Percentiles rank a stretch among this genome's conserved stretches.
These are phyloP conservation scores for Turnera subulata DNA, from an alignment of 345 rosid species.

Conservation along the genomic window DNA sequence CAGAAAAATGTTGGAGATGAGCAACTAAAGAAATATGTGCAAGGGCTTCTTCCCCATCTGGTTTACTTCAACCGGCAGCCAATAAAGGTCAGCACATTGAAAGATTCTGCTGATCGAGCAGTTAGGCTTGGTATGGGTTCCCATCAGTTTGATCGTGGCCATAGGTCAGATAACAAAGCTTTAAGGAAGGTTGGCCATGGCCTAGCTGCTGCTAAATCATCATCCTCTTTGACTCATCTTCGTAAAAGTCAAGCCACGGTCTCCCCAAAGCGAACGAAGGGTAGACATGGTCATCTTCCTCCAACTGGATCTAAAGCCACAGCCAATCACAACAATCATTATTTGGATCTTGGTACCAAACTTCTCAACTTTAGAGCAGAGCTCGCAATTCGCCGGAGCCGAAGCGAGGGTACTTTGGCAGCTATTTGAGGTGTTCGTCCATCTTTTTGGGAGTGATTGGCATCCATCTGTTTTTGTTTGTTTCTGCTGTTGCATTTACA, in stretches of 20 bases:
- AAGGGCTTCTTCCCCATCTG: slow-evolving; percentile 76
- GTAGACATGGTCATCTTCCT: slow-evolving; percentile 51
- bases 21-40: slow-evolving; percentile 72
- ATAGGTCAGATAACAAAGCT: slow-evolving; percentile 57
- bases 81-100: slow-evolving; percentile 44
- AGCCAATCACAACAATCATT: slow-evolving; percentile 30
- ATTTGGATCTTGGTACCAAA: slow-evolving; percentile 44
- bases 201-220: slow-evolving; percentile 27
- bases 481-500: not conserved
- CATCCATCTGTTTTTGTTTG: not conserved
- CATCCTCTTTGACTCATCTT: slow-evolving; percentile 41
- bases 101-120: slow-evolving; percentile 63
- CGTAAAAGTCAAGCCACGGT: slow-evolving; percentile 37
- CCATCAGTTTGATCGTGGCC: slow-evolving; percentile 57
- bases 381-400: slow-evolving; percentile 57
- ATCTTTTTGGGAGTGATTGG: not conserved
- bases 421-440: slow-evolving; percentile 3
- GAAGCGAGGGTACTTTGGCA: slow-evolving; percentile 57
- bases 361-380: slow-evolving; percentile 42
- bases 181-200: slow-evolving; percentile 60
- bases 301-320: slow-evolving; percentile 52
- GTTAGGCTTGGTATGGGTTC: slow-evolving; percentile 56
- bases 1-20: slow-evolving; percentile 97
- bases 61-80: slow-evolving; percentile 78
- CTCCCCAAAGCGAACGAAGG: slow-evolving; percentile 45